Conservation (phyloP, 1,139 yeast genomes). For the Scheffersomyces quercinus region DNA sequence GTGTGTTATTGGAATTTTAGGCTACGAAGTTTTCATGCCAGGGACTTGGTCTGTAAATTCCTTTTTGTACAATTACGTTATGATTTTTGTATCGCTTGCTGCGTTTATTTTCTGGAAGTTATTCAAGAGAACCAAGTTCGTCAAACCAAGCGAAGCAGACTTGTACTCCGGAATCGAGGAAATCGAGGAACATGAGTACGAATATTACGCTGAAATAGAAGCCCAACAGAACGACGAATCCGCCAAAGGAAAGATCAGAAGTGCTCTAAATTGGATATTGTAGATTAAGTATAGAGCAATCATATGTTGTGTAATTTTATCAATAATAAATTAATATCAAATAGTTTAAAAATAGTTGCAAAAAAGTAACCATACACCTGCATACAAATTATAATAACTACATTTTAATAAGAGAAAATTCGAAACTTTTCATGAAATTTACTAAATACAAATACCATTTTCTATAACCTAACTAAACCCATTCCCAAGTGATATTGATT, state of each 20-base stretch:
- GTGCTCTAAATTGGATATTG: constrained; percentile 14
- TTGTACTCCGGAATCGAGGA: constrained; percentile 39
- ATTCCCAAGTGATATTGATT: constrained; percentile 44
- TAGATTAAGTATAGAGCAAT: constrained; percentile 2
- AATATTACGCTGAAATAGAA: constrained; percentile 31
- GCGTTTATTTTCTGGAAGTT: constrained; percentile 37
- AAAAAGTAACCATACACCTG: neutral
- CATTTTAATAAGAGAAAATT: neutral
- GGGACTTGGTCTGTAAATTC: constrained; percentile 31
- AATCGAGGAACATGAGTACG: constrained; percentile 46
- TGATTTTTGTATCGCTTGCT: constrained; percentile 36
- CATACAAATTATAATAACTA: no score
- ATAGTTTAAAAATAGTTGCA: neutral
- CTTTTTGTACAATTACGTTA: constrained; percentile 45
- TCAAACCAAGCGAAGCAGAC: constrained; percentile 34
- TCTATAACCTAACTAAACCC: constrained; percentile 2
- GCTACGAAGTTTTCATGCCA: constrained; percentile 42
- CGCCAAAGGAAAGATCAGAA: constrained; percentile 6
- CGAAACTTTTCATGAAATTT: neutral
- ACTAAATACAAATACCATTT: neutral
- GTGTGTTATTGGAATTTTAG: constrained; percentile 40
- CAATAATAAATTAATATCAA: constrained; percentile 1
- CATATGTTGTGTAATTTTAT: neutral
- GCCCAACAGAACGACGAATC: constrained; percentile 10
- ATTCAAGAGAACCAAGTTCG: constrained; percentile 29